Base-by-base conservation (phyloP, 1,284 basidiomycete species). In the Cystobasidium pallidum region DNA sequence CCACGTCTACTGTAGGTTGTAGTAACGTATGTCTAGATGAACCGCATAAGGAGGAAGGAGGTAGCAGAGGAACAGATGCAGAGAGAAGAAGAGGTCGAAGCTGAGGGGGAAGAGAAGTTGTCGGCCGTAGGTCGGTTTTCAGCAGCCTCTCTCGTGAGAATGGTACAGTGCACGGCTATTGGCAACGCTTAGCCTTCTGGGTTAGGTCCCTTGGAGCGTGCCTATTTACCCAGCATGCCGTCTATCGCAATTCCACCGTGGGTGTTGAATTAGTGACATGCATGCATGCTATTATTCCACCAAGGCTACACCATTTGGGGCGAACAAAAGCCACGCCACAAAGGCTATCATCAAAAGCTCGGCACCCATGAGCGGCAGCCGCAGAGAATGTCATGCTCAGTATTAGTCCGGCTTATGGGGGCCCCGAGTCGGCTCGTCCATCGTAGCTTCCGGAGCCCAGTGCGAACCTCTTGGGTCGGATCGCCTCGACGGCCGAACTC, bases 261-360 rank as follows among this genome's bases (percentile, higher is more conserved):
- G n/a, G n/a, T n/a, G n/a, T n/a, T n/a, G n/a, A n/a, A 8, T 57
- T 36, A n/a, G 28, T 57, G 54, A 34, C 28, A n/a, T n/a, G n/a
- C 15, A 19, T 34, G 19, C 21, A 1, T 34, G 10, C 7, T 30
- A 1, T 24, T 15, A 15, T n/a, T 39, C 19, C 54, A 34, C 13
- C 32, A 15, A n/a, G 32, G 19, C 32, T 32, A 10, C 32, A 57
- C 54, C 54, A 57, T 36, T 32, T 57, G 19, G 28, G n/a, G 30
- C 54, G 54, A 57, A 57, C 54, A 57, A 57, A 57, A 57, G 54
- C 54, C 30, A 19, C 32, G 32, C 54, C 19, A 28, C 30, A 36
- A 57, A 36, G 6, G 21, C 49, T 24, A 51, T 51, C 49, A 13
- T 24, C 4, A 26, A 24, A 51, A 24, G 49, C 3, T 24, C 24